A percentile compares a stretch with the other conserved stretches of the same genome.
Conservation (phyloP, 805 yeast genomes). For the Candida suzukii region DNA sequence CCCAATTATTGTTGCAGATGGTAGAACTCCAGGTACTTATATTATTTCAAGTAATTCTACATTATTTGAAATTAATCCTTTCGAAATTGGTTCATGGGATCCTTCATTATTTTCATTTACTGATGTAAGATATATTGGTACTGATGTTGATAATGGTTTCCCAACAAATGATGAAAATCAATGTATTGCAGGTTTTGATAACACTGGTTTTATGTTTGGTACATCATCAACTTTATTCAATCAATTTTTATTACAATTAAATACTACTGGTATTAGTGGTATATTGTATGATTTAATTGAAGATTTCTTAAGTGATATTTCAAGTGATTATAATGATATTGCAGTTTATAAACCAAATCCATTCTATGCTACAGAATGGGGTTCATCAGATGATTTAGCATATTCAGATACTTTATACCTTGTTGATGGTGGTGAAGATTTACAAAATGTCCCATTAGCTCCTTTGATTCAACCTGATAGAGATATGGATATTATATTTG, state of each 20-base stretch:
- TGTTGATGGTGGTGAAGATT: conserved; percentile 78
- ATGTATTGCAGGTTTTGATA: conserved; percentile 70
- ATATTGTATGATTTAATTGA: conserved; percentile 37
- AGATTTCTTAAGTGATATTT: conserved; percentile 33
- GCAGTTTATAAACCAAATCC: conserved; percentile 75
- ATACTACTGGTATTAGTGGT: conserved; percentile 44
- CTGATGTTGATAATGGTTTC: conserved; percentile 52
- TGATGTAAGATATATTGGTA: conserved; percentile 63
- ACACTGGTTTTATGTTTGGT: conserved; percentile 75
- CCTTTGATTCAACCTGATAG: conserved; percentile 60
- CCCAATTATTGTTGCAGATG: conserved; percentile 61
- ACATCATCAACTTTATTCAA: conserved; percentile 80
- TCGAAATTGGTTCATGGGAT: conserved; percentile 85
- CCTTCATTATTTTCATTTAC: conserved; percentile 60
- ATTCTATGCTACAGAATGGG: conserved; percentile 38
- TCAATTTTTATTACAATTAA: conserved; percentile 51
- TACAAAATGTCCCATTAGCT: conserved; percentile 61
- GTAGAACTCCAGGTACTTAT: conserved; percentile 54
- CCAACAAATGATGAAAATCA: conserved; percentile 30
- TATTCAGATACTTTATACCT: conserved; percentile 39
- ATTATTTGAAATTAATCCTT: conserved; percentile 55
- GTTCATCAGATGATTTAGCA: conserved; percentile 30
- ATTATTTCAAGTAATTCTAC: conserved; percentile 64
- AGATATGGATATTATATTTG: conserved; percentile 55
- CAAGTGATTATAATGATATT: conserved; percentile 51